A percentile compares a stretch with the other conserved stretches of the same genome.
These are phyloP conservation scores for Saturnispora sekii DNA, from an alignment of 805 yeast species.

Conservation along the genomic window DNA sequence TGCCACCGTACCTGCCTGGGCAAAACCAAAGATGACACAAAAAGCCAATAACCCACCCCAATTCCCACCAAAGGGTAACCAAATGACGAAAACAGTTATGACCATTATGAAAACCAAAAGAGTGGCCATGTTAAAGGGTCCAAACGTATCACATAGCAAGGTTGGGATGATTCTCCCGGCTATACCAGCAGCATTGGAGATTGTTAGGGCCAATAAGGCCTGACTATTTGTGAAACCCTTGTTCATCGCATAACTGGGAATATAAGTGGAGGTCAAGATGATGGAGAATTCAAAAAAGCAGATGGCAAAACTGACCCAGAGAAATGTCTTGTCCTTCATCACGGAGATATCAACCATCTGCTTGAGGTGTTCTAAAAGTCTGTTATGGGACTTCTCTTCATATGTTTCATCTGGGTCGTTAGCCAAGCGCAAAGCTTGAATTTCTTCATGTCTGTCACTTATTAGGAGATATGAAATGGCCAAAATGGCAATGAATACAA, in stretches of 20 bases:
- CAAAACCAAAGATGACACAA: conserved; percentile 47
- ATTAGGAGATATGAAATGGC: conserved; percentile 26
- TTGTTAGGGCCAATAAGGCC: conserved; percentile 51
- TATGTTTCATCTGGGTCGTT: conserved; percentile 4
- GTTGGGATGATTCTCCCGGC: conserved; percentile 39
- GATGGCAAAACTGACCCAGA: conserved; percentile 31
- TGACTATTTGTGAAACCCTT: conserved; percentile 38
- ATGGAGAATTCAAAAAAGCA: conserved; percentile 44
- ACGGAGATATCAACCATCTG: conserved; percentile 33
- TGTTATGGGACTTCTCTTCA: neutral
- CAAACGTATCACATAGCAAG: conserved; percentile 33
- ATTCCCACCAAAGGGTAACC: conserved; percentile 57
- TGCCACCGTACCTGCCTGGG: conserved; percentile 51
- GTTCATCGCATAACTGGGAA: conserved; percentile 46
- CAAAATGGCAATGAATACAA: conserved; percentile 31
- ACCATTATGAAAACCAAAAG: conserved; percentile 30
- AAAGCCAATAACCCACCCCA: conserved; percentile 39
- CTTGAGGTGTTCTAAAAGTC: conserved; percentile 16
- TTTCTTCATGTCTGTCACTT: conserved; percentile 20
- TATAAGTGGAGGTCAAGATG: conserved; percentile 42
- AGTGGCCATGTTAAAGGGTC: conserved; percentile 35
- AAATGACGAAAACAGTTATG: conserved; percentile 38
- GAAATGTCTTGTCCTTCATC: conserved; percentile 34
- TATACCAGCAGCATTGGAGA: conserved; percentile 37
- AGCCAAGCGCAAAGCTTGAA: neutral